Percentiles rank a stretch among this genome's conserved stretches.
Evolutionary conservation across 176 grass and related monocot species (phyloP).

Genomic region (Raddia distichophylla): DNA sequence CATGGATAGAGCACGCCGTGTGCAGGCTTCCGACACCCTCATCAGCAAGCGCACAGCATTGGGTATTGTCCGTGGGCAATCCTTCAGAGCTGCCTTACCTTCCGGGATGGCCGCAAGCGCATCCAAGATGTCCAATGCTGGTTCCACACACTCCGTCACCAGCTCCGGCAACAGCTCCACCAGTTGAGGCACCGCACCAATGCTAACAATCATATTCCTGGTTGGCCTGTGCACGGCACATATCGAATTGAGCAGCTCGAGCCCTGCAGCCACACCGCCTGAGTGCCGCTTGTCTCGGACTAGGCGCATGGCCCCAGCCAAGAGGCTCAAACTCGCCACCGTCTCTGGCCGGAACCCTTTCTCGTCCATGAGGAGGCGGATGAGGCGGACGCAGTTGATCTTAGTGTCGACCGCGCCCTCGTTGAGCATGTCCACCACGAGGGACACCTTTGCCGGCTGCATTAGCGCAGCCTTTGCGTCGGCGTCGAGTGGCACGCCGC

Average conservation of each 20-base stretch:
- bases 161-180: constrained; percentile 67
- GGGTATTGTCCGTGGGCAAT: constrained; percentile 71
- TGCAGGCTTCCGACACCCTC: constrained; percentile 83
- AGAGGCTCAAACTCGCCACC: constrained; percentile 81
- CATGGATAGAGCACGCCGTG: constrained; percentile 64
- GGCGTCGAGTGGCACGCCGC: constrained; percentile 63
- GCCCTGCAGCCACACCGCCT: constrained; percentile 50
- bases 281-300: constrained; percentile 72
- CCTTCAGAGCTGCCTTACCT: constrained; percentile 69
- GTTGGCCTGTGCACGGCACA: constrained; percentile 63
- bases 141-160: constrained; percentile 60
- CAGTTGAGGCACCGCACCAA: constrained; percentile 75
- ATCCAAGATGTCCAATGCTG: constrained; percentile 70
- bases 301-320: constrained; percentile 77
- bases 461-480: constrained; percentile 70
- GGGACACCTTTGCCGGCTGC: constrained; percentile 88
- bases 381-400: constrained; percentile 77
- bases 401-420: constrained; percentile 87
- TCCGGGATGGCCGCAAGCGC: constrained; percentile 56
- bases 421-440: constrained; percentile 89
- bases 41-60: constrained; percentile 76
- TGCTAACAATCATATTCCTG: constrained; percentile 58
- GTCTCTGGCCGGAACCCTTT: constrained; percentile 81
- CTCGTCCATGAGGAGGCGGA: constrained; percentile 87
- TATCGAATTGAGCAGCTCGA: constrained; percentile 72